A percentile compares a stretch with the other conserved stretches of the same genome.
phyloP scores from a whole-genome alignment of 179 eudicot species.

The Drosera spatulata region DNA sequence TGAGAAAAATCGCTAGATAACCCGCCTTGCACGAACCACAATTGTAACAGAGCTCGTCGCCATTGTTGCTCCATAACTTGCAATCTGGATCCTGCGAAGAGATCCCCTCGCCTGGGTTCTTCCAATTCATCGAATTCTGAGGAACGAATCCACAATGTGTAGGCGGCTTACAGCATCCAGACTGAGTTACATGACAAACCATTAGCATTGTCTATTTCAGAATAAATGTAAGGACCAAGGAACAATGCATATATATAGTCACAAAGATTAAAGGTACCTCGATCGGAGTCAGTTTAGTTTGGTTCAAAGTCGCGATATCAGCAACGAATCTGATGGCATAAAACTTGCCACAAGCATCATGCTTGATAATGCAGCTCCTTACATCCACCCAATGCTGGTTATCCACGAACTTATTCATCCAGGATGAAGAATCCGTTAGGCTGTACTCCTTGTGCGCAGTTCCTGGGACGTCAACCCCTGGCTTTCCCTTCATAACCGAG shows the following conservation, averaged over 20 bases:
- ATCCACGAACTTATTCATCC: conserved; percentile 19
- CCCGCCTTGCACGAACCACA: conserved; percentile 30
- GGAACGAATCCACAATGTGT: conserved; percentile 28
- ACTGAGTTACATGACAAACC: conserved; percentile 11
- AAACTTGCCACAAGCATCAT: conserved; percentile 27
- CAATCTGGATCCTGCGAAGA: conserved; percentile 18
- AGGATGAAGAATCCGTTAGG: conserved; percentile 13
- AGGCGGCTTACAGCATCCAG: conserved; percentile 73
- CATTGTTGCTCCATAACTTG: conserved; percentile 19
- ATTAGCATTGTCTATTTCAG: too few relatives aligned
- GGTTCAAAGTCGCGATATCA: conserved; percentile 15
- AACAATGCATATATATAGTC: too few relatives aligned
- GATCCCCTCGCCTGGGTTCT: conserved; percentile 13
- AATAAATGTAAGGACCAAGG: too few relatives aligned
- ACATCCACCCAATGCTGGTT: conserved; percentile 20
- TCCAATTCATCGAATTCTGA: conserved; percentile 22
- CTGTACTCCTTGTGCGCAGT: conserved; percentile 16
- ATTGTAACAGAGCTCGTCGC: conserved; percentile 18
- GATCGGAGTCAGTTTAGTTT: conserved; percentile 18
- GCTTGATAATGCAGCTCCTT: conserved; percentile 17
- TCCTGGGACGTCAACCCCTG: conserved; percentile 11
- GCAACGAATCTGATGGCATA: conserved; percentile 12
- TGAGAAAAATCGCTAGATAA: conserved; percentile 20
- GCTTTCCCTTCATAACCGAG: conserved; percentile 11
- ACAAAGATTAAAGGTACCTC: conserved; percentile 14